A percentile compares a stretch with the other conserved stretches of the same genome.
These are phyloP conservation scores for Fusarium torreyae DNA, from an alignment of 2,329 filamentous ascomycete species.

Conservation along the genomic window DNA sequence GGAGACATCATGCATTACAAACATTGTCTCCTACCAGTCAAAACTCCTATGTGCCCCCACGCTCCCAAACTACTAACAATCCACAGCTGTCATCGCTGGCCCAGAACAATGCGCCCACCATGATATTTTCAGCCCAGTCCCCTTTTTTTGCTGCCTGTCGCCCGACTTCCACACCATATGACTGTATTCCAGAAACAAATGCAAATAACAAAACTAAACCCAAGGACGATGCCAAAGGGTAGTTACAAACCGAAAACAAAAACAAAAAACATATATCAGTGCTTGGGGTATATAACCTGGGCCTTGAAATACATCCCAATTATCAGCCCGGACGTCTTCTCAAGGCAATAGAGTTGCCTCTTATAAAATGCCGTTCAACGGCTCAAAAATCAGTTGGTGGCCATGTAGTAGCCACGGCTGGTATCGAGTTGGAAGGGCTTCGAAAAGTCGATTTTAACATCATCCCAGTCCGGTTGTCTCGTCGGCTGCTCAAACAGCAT, in stretches of 20 bases:
- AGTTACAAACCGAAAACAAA: background rate
- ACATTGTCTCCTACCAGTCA: conserved; percentile 24
- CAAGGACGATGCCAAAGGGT: conserved; percentile 24
- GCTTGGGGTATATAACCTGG: conserved; percentile 52
- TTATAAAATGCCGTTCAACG: conserved; percentile 16
- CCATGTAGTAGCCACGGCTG: conserved; percentile 55
- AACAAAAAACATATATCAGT: conserved; percentile 41
- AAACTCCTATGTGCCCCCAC: conserved; percentile 33
- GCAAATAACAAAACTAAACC: conserved; percentile 21
- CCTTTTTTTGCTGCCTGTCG: conserved; percentile 30
- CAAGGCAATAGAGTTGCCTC: conserved; percentile 1
- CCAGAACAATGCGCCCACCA: conserved; percentile 29
- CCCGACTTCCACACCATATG: conserved; percentile 11
- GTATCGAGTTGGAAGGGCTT: conserved; percentile 70
- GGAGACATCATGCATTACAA: conserved; percentile 33
- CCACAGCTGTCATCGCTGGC: conserved; percentile 13
- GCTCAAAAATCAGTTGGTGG: conserved; percentile 40
- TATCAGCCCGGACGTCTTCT: conserved; percentile 29
- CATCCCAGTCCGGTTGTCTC: conserved; percentile 62
- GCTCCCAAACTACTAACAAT: conserved; percentile 6
- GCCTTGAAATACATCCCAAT: conserved; percentile 34
- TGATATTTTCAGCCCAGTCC: conserved; percentile 24
- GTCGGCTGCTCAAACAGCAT: conserved; percentile 47
- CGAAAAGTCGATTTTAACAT: conserved; percentile 64
- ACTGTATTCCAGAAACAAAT: conserved; percentile 33